phyloP scores from a whole-genome alignment of 768 basidiomycete species.

The Pulveroboletus sp. region DNA sequence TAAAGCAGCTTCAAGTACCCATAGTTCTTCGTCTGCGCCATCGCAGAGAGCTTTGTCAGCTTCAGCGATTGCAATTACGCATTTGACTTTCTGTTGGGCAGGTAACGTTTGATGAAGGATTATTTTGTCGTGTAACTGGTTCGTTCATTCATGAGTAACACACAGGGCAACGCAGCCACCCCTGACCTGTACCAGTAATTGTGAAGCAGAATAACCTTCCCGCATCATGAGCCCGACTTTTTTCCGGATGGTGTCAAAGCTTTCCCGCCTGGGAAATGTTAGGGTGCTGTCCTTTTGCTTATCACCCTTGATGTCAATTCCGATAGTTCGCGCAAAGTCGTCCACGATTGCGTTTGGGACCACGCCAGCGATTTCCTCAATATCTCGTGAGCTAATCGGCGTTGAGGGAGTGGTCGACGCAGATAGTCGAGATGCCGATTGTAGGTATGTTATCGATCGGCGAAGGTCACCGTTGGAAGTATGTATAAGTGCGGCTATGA shows the following conservation, averaged over 20 bases:
- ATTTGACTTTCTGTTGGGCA: conserved; percentile 72
- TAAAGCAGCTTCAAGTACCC: conserved; percentile 86
- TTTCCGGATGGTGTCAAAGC: conserved; percentile 58
- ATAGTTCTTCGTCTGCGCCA: conserved; percentile 95
- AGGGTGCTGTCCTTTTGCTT: conserved; percentile 42
- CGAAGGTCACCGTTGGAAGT: conserved; percentile 91
- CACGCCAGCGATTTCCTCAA: conserved; percentile 96
- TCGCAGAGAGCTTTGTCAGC: conserved; percentile 95
- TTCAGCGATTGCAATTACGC: conserved; percentile 84
- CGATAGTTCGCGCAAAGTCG: conserved; percentile 64
- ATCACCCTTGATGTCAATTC: conserved; percentile 61
- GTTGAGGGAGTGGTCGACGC: conserved; percentile 67
- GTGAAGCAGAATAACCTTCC: conserved; percentile 90
- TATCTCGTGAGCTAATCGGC: conserved; percentile 68
- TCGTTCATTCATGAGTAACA: conserved; percentile 1
- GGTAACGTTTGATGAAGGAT: conserved; percentile 78
- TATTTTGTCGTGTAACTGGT: conserved; percentile 85
- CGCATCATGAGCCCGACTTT: conserved; percentile 75
- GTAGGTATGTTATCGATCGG: conserved; percentile 95
- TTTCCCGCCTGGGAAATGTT: conserved; percentile 24
- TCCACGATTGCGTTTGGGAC: conserved; percentile 74
- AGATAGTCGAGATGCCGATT: conserved; percentile 89
- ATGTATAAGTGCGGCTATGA: conserved; percentile 67
- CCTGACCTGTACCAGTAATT: conserved; percentile 80
- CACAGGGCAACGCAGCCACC: background rate